Evolutionary conservation across 139 green algal genomes (phyloP).

Genomic region (Tetradesmus lagerheimii): DNA sequence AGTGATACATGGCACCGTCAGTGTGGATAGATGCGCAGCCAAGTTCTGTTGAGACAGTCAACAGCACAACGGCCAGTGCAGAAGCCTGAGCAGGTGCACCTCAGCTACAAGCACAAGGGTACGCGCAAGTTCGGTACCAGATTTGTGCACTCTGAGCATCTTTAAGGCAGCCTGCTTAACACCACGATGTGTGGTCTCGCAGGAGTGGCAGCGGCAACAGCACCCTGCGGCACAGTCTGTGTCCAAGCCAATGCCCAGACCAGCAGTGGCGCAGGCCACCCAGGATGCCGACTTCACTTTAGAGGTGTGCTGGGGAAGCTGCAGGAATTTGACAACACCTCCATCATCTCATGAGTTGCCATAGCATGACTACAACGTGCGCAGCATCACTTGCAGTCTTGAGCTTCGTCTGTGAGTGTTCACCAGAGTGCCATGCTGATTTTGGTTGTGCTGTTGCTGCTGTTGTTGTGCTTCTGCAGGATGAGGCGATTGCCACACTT

Average conservation of each 20-base stretch:
- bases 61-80: neutral
- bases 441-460: neutral
- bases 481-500: neutral
- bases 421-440: neutral
- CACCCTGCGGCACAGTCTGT: neutral
- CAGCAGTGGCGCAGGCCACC: neutral
- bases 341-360: no score
- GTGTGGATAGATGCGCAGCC: neutral
- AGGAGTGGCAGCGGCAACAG: neutral
- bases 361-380: no score
- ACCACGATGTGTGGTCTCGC: neutral
- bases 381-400: no score
- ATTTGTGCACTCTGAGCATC: no score
- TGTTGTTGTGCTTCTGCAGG: constrained; percentile 14
- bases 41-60: neutral
- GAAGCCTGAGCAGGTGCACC: neutral
- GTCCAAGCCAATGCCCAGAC: neutral
- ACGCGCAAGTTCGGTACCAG: no score
- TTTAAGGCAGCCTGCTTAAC: no score
- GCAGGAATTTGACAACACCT: neutral
- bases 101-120: no score
- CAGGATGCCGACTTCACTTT: neutral
- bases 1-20: neutral
- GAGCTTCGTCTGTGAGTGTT: no score
- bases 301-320: neutral